Evolutionary conservation across 768 basidiomycete genomes (phyloP).

Genomic region (Strobilomyces confusus): DNA sequence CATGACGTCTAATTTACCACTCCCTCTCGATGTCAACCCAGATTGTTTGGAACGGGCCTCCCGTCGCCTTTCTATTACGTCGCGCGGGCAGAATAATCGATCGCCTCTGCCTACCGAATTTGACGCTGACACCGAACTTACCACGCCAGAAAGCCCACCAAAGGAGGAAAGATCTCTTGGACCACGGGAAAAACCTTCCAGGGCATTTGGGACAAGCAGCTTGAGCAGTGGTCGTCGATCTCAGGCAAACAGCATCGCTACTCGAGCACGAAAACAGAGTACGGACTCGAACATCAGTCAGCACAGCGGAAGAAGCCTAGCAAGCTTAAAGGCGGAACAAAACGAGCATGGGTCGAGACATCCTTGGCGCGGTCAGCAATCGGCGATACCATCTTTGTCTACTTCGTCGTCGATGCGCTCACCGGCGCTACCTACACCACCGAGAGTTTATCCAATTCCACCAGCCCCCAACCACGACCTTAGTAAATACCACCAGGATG

Average conservation of each 20-base stretch:
- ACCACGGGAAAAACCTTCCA: conserved; percentile 64
- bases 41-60: conserved; percentile 51
- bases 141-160: conserved; percentile 39
- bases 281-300: not conserved
- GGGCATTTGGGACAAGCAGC: conserved; percentile 38
- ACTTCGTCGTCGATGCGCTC: conserved; percentile 62
- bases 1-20: conserved; percentile 36
- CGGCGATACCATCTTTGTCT: conserved; percentile 57
- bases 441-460: conserved; percentile 71
- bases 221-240: not conserved
- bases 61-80: conserved; percentile 55
- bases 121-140: conserved; percentile 44
- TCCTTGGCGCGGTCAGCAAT: conserved; percentile 39
- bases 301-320: not conserved
- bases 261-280: not conserved
- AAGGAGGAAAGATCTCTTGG: conserved; percentile 59
- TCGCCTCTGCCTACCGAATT: conserved; percentile 50
- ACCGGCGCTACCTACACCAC: conserved; percentile 49
- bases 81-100: conserved; percentile 55
- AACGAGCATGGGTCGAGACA: conserved; percentile 34
- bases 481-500: conserved; percentile 58
- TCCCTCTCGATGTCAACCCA: conserved; percentile 43
- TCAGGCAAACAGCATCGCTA: not conserved
- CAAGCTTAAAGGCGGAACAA: not conserved
- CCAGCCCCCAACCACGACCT: conserved; percentile 66